phyloP scores from a whole-genome alignment of 495 filamentous ascomycete species.

The Penicillium subrubescens region DNA sequence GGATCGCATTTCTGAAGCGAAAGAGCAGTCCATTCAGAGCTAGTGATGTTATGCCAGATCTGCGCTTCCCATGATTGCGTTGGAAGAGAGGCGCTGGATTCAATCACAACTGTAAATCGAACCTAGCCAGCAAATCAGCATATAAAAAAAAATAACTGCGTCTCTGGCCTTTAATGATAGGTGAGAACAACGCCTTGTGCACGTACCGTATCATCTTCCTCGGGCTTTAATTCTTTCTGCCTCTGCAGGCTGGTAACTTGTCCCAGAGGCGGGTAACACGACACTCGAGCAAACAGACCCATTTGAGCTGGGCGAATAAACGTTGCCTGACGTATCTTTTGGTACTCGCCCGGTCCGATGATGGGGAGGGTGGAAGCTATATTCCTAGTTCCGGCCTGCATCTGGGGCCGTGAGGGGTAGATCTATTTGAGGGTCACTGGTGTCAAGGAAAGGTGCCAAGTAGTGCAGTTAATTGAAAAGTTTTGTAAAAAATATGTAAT shows the following conservation, averaged over 20 bases:
- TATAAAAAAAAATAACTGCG: too few relatives aligned
- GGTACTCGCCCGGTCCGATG: slow-evolving; percentile 12
- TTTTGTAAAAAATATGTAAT: neutral
- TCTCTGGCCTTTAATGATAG: too few relatives aligned
- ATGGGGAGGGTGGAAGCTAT: slow-evolving; percentile 30
- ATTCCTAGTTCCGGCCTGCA: slow-evolving; percentile 25
- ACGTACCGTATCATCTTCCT: slow-evolving; percentile 36
- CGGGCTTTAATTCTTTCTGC: slow-evolving; percentile 25
- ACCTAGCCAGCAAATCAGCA: slow-evolving; percentile 40
- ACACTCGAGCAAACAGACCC: slow-evolving; percentile 53
- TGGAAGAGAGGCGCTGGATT: slow-evolving; percentile 57
- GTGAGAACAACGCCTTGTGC: neutral
- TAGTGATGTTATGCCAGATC: slow-evolving; percentile 71
- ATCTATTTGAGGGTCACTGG: neutral
- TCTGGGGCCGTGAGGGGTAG: slow-evolving; percentile 20
- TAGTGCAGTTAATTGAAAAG: neutral
- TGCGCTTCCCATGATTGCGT: slow-evolving; percentile 69
- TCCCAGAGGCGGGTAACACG: slow-evolving; percentile 67
- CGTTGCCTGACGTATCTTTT: slow-evolving; percentile 23
- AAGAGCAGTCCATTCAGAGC: slow-evolving; percentile 40
- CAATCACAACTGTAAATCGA: slow-evolving; percentile 70
- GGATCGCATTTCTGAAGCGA: slow-evolving; percentile 30
- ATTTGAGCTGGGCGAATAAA: slow-evolving; percentile 50
- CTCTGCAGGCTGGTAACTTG: slow-evolving; percentile 63
- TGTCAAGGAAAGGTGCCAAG: neutral